Base-by-base conservation (phyloP, 2,329 filamentous ascomycete genomes). In the Calonectria leucothoes region DNA sequence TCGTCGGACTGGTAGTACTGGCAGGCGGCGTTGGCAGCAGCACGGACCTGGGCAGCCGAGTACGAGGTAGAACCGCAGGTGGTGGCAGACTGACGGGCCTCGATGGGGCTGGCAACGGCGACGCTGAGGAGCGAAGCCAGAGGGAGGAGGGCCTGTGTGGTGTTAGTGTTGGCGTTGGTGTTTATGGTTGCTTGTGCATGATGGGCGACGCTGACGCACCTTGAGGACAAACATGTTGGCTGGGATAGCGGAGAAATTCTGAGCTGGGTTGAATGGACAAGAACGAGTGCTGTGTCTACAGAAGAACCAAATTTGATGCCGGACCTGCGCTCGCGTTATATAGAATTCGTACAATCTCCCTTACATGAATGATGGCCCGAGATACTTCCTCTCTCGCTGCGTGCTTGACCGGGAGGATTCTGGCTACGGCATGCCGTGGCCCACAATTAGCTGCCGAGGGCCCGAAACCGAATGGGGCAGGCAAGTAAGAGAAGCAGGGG, bases 31-130 rank as follows among this genome's bases (percentile, higher is more conserved):
- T 71, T 49, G 61, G 82, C 79, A 17, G 83, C 83, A 2, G 80
- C 77, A 25, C 69, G 73, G 52, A 85, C 80, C 20, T 79, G 78
- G 37, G 70, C 39, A 37, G 79, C 76, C 10, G 76, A 74, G 79
- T 84, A 84, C 10, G 70, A 76, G 48, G 73, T 77, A 61, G 39
- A 79, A n/a, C 83, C 83, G 67, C 83, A 85, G 17, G 66, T 81
- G 6, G 82, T 80, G 29, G 76, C 75, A 23, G 76, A 79, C 23
- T 79, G 80, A 8, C 73, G 75, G 15, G 70, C 66, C 45, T 79
- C 77, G 11, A 80, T 71, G 20, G 82, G 82, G 42, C 78, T 74
- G 51, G 82, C 81, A 23, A 78, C 75, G 72, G 70, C 81, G 27
- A 82, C 72, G 71, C 80, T 77, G 35, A 79, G 73, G 69, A 83